Conservation (phyloP, 2,329 filamentous ascomycete species). For the Scedosporium minutisporum region DNA sequence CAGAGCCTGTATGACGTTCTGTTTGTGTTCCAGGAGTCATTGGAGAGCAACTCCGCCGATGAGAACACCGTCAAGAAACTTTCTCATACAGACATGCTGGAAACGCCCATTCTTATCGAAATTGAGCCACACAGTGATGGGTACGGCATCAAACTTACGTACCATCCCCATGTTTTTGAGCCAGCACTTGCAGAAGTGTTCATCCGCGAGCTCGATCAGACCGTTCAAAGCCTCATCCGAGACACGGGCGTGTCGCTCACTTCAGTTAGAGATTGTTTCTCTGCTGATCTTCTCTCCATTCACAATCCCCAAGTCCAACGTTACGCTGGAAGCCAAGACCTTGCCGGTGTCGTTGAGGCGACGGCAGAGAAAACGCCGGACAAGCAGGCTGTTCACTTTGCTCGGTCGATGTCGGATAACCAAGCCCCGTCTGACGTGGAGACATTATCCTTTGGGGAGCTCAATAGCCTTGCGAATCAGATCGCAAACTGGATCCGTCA, state of each 20-base stretch:
- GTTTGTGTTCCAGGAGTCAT: constrained; percentile 76
- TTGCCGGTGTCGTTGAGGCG: constrained; percentile 45
- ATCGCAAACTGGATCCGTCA: constrained; percentile 41
- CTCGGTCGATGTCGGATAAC: constrained; percentile 30
- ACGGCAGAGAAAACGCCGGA: constrained; percentile 38
- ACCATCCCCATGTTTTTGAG: constrained; percentile 39
- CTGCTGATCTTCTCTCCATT: constrained; percentile 31
- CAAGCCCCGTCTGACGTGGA: constrained; percentile 20
- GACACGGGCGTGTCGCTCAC: constrained; percentile 13
- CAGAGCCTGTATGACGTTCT: constrained; percentile 64
- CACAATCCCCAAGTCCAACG: constrained; percentile 31
- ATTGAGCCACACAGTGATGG: constrained; percentile 49
- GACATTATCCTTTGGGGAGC: constrained; percentile 50
- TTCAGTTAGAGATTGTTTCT: constrained; percentile 13
- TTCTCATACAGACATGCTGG: constrained; percentile 59
- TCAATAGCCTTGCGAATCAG: constrained; percentile 55
- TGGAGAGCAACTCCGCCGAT: constrained; percentile 26
- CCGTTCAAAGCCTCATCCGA: constrained; percentile 26
- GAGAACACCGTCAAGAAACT: constrained; percentile 38
- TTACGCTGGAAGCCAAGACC: constrained; percentile 27
- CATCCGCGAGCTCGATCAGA: constrained; percentile 48
- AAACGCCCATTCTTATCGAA: constrained; percentile 69
- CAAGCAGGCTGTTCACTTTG: constrained; percentile 56
- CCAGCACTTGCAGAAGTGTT: constrained; percentile 45
- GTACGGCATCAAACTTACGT: constrained; percentile 37